These are phyloP conservation scores for Paecilomyces niveus DNA, from an alignment of 2,329 filamentous ascomycete genomes.

Conservation along the genomic window DNA sequence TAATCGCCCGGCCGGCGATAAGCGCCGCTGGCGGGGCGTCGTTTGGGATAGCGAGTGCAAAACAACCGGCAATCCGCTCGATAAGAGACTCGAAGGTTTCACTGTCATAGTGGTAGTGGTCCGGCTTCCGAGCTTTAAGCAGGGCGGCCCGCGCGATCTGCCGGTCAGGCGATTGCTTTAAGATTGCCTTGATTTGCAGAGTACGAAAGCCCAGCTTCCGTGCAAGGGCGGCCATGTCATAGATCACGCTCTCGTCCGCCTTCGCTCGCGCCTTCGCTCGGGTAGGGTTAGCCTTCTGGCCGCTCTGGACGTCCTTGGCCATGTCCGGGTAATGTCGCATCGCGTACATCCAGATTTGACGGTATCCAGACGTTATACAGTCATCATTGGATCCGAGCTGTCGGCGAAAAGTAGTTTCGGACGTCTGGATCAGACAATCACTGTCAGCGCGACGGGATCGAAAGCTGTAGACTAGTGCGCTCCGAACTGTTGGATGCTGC, in stretches of 20 bases:
- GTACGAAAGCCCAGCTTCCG: constrained; percentile 12
- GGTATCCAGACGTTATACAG: constrained; percentile 6
- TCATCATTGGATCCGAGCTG: constrained; percentile 5
- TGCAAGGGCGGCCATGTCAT: constrained; percentile 14
- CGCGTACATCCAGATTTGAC: constrained; percentile 11
- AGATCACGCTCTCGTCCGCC: constrained; percentile 11
- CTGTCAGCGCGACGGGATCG: not conserved
- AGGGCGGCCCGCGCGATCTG: constrained; percentile 13
- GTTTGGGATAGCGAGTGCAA: constrained; percentile 8
- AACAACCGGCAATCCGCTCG: constrained; percentile 9
- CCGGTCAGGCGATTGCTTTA: constrained; percentile 11
- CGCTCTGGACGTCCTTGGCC: constrained; percentile 3
- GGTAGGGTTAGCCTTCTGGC: too few relatives aligned
- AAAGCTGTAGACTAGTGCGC: constrained; percentile 6
- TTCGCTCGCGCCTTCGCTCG: constrained; percentile 1
- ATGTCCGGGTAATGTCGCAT: constrained; percentile 13
- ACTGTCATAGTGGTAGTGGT: constrained; percentile 11
- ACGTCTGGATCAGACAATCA: constrained; percentile 16
- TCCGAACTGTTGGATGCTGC: constrained; percentile 3
- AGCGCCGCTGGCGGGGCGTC: constrained; percentile 6
- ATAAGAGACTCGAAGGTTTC: constrained; percentile 1
- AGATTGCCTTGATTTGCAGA: constrained; percentile 9
- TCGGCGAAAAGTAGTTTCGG: constrained; percentile 15
- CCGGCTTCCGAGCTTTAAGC: constrained; percentile 13
- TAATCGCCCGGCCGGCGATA: constrained; percentile 6